These are phyloP conservation scores for Wickerhamia fluorescens DNA, from an alignment of 805 yeast species.

Conservation along the genomic window DNA sequence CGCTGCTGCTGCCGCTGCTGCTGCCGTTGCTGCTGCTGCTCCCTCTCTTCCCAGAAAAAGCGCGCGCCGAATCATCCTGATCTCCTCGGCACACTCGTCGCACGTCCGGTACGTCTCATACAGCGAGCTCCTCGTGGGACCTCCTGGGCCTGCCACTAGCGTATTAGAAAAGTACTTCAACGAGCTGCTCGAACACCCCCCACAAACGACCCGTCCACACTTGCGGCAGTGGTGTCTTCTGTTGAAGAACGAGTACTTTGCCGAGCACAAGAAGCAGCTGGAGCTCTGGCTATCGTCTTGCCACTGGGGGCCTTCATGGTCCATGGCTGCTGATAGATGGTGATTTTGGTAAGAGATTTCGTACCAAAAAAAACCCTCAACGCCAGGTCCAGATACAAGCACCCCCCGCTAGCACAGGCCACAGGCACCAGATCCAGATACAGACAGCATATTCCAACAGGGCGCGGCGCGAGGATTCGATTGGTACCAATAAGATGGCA, in stretches of 20 bases:
- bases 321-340: not conserved
- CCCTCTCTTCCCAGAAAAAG: constrained; percentile 6
- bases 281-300: constrained; percentile 55
- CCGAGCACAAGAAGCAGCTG: constrained; percentile 50
- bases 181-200: constrained; percentile 49
- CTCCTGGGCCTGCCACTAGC: constrained; percentile 10
- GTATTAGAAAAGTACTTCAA: constrained; percentile 26
- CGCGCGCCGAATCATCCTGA: constrained; percentile 15
- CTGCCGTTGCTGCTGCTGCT: not conserved
- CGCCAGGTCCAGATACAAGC: not conserved
- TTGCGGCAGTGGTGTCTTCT: constrained; percentile 79
- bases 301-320: constrained; percentile 45
- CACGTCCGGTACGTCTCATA: constrained; percentile 56
- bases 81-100: constrained; percentile 59
- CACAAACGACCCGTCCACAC: constrained; percentile 79
- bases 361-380: not conserved
- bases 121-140: constrained; percentile 7
- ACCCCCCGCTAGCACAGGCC: no score
- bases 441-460: no score
- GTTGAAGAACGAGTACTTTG: constrained; percentile 49
- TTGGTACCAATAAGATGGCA: constrained; percentile 51
- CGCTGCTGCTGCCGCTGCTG: not conserved
- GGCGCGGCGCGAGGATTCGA: no score
- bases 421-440: no score
- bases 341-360: not conserved